Evolutionary conservation across 31 red algal genomes (phyloP).

Genomic region (Odonthalia washingtoniensis): DNA sequence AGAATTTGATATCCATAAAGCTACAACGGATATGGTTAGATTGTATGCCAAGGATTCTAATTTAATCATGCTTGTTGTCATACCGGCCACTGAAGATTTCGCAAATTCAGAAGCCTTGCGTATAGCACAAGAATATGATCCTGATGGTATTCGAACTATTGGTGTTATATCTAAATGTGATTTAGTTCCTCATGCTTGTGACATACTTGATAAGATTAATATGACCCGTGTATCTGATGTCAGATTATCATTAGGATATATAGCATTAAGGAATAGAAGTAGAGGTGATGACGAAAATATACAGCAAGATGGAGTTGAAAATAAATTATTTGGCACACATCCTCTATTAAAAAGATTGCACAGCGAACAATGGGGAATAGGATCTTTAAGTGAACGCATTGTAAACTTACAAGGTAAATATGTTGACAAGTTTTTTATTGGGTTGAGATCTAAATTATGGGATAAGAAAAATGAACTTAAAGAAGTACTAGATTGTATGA

Average conservation of each 20-base stretch:
- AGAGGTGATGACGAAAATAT: constrained; percentile 20
- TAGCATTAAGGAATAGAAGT: constrained; percentile 42
- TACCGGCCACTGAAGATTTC: constrained; percentile 59
- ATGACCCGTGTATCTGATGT: constrained; percentile 47
- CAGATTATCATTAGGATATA: constrained; percentile 51
- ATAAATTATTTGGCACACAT: constrained; percentile 35
- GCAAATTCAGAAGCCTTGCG: constrained; percentile 55
- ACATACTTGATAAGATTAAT: constrained; percentile 61
- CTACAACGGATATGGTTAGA: constrained; percentile 45
- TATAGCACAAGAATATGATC: constrained; percentile 52
- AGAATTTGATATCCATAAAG: constrained; percentile 42
- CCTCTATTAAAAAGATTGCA: constrained; percentile 35
- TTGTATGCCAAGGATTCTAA: constrained; percentile 52
- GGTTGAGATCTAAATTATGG: background rate
- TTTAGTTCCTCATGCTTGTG: constrained; percentile 51
- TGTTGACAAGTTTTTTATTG: constrained; percentile 31
- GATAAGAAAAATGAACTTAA: background rate
- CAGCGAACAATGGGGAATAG: constrained; percentile 1
- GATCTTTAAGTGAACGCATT: constrained; percentile 11
- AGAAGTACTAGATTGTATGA: background rate
- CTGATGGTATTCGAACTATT: constrained; percentile 50
- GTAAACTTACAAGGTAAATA: constrained; percentile 32
- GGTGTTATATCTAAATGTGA: constrained; percentile 59
- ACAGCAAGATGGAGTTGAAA: constrained; percentile 39
- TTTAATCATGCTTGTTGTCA: constrained; percentile 56